phyloP scores from a whole-genome alignment of 352 stramenopile genomes.

The Phytophthora chlamydospora region DNA sequence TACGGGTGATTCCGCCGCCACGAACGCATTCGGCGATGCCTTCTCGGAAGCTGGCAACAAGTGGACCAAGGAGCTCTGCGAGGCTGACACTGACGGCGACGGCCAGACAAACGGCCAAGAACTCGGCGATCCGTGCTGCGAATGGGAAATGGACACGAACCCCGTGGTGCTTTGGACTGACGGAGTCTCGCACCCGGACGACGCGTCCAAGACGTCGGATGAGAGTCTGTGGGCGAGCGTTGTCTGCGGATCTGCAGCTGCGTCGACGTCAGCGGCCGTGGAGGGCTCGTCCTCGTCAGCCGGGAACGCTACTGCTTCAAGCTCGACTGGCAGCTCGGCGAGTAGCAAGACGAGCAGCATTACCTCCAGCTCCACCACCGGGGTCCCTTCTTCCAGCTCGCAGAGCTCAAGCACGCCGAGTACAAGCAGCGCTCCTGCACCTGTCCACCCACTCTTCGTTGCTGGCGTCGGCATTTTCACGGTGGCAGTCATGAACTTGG shows the following conservation, averaged over 20 bases:
- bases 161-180: conserved; percentile 20
- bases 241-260: conserved; percentile 11
- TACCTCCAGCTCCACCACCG: conserved; percentile 2
- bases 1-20: conserved; percentile 7
- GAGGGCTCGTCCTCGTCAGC: conserved; percentile 4
- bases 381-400: conserved; percentile 10
- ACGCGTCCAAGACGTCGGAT: conserved; percentile 25
- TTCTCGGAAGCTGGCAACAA: conserved; percentile 18
- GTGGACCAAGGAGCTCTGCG: conserved; percentile 17
- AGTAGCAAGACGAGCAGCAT: conserved; percentile 5
- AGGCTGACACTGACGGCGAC: conserved; percentile 19
- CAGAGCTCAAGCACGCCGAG: conserved; percentile 20
- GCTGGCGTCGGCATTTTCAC: conserved; percentile 4
- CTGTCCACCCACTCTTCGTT: conserved; percentile 11
- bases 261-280: not conserved
- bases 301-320: conserved; percentile 17
- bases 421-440: conserved; percentile 9
- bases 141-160: conserved; percentile 22
- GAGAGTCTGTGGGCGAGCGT: conserved; percentile 24
- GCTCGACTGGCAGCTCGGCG: not conserved
- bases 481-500: conserved; percentile 12
- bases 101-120: conserved; percentile 22
- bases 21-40: conserved; percentile 19
- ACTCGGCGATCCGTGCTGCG: conserved; percentile 21
- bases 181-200: conserved; percentile 24